These are phyloP conservation scores for Blastocystis sp. DNA, from an alignment of 352 stramenopile species.

Conservation along the genomic window DNA sequence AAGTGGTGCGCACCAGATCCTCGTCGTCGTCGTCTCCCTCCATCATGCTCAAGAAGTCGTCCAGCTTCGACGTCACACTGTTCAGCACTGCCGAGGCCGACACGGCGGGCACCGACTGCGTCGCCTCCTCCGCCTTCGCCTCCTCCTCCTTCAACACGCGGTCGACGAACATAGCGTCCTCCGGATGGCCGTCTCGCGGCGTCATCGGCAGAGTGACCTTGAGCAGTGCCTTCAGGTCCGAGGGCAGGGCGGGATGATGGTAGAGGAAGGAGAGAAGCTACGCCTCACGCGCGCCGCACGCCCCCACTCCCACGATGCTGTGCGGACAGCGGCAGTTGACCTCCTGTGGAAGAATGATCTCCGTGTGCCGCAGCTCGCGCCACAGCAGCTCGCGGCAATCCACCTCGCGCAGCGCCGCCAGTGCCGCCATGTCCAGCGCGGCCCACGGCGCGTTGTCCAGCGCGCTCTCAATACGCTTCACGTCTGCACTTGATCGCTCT, in stretches of 20 bases:
- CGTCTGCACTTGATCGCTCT: background rate
- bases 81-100: background rate
- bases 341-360: background rate
- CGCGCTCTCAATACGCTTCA: background rate
- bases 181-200: background rate
- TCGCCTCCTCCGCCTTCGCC: background rate
- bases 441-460: background rate
- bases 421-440: too few relatives aligned
- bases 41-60: conserved; percentile 27
- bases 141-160: background rate
- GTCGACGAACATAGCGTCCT: background rate
- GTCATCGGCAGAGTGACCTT: background rate
- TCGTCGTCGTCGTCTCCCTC: background rate
- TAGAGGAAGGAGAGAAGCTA: conserved; percentile 22
- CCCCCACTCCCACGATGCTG: conserved; percentile 1
- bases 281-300: background rate
- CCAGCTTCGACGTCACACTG: conserved; percentile 3
- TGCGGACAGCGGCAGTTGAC: conserved; percentile 23
- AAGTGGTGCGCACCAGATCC: background rate
- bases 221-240: conserved; percentile 7
- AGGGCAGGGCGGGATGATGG: background rate
- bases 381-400: conserved; percentile 17
- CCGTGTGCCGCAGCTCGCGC: background rate
- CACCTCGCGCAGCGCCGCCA: background rate
- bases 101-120: background rate